Conservation (phyloP, 2,329 filamentous ascomycete genomes). For the Ustulina deusta region DNA sequence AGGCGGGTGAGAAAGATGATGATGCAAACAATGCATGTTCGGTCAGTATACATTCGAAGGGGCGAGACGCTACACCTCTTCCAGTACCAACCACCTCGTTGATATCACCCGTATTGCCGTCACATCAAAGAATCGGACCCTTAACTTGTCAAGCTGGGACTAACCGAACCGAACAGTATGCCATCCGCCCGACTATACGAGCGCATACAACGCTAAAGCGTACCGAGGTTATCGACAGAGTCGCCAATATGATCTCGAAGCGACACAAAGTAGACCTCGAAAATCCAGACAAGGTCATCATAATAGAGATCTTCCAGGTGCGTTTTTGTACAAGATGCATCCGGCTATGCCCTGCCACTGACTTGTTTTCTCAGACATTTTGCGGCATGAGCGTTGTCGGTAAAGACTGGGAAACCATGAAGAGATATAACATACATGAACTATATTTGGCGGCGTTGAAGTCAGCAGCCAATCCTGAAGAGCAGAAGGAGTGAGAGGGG, state of each 20-base stretch:
- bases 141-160: not conserved
- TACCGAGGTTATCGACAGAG: constrained; percentile 75
- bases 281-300: constrained; percentile 80
- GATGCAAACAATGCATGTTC: constrained; percentile 49
- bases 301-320: constrained; percentile 86
- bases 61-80: not conserved
- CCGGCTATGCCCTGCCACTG: not conserved
- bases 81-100: not conserved
- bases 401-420: constrained; percentile 78
- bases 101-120: not conserved
- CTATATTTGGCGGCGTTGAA: constrained; percentile 65
- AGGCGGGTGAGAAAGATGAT: constrained; percentile 36
- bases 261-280: constrained; percentile 82
- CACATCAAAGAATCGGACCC: not conserved
- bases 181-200: constrained; percentile 82
- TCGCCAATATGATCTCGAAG: constrained; percentile 73
- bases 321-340: constrained; percentile 29
- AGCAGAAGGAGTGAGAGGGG: constrained; percentile 20
- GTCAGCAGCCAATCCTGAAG: constrained; percentile 35
- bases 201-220: constrained; percentile 78
- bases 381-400: constrained; percentile 85
- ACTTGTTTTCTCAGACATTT: constrained; percentile 65
- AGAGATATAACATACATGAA: constrained; percentile 82
- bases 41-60: constrained; percentile 54
- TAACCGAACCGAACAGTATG: constrained; percentile 69